phyloP scores from a whole-genome alignment of 1,284 basidiomycete genomes.

The Naganishia sp. region DNA sequence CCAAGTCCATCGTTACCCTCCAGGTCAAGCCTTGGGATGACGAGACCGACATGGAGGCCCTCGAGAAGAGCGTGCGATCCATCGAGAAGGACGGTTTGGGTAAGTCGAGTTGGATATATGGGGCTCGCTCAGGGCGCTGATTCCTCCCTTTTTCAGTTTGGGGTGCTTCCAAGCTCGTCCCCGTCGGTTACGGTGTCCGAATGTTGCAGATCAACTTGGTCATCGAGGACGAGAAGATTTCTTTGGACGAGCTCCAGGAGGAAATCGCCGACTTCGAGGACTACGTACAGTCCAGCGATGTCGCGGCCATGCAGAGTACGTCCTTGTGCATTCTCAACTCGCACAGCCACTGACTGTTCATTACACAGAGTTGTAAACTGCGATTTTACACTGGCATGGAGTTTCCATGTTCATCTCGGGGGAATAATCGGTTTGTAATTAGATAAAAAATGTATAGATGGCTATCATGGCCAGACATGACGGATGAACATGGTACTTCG shows the following conservation, averaged over 20 bases:
- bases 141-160: not conserved
- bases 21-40: conserved; percentile 99
- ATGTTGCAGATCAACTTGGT: conserved; percentile 95
- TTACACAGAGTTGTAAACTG: conserved; percentile 28
- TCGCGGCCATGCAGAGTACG: conserved; percentile 78
- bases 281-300: conserved; percentile 90
- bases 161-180: conserved; percentile 76
- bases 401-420: conserved; percentile 5
- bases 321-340: not conserved
- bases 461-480: conserved; percentile 20
- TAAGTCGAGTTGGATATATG: conserved; percentile 62
- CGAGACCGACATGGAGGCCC: conserved; percentile 90
- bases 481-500: conserved; percentile 16
- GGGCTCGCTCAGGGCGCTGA: not conserved
- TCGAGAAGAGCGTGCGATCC: conserved; percentile 81
- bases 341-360: not conserved
- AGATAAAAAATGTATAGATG: conserved; percentile 28
- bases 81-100: conserved; percentile 85
- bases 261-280: conserved; percentile 68
- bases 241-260: conserved; percentile 83
- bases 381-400: not conserved
- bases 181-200: conserved; percentile 89
- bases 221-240: conserved; percentile 87
- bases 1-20: conserved; percentile 81
- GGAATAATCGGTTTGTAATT: conserved; percentile 28